Evolutionary conservation across 495 filamentous ascomycete species (phyloP), one percentile per base, ranked within the genome.

Genomic region (Xylaria palmicola): DNA sequence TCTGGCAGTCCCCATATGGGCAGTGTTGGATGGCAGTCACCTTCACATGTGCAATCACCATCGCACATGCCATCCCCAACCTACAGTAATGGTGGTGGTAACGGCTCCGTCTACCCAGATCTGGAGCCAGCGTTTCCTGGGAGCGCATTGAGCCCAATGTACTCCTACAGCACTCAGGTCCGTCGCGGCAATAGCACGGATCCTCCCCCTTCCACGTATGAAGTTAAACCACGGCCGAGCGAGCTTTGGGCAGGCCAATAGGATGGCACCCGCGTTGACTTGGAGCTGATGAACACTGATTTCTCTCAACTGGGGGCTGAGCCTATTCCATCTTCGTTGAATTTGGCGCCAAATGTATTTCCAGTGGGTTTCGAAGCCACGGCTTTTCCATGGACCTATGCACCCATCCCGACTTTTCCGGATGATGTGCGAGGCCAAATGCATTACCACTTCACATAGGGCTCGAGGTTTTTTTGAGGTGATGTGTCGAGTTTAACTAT

Each of bases 1-100:
- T 80, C 68, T 40, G 86, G 87, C 8, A 91, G 88, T 59, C 89
- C 89, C 24, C 89, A 93, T 64, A 86, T 91, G 80, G 79, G 82
- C 48, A 88, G 82, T 59, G 75, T 85, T 15, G 87, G 88, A 10
- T 93, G 90, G 90, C 83, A 86, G 37, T 91, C 88, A 0, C 89
- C 90, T 4, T 85, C 85, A 17, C 84, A 87, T 48, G 59, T 55
- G 89, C 83, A 86, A 37, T 91, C 88, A 1, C 89, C 90, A 3
- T 85, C 85, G 15, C 84, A 87, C 53, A 80, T 82, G 45, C 81
- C 84, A 24, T 90, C 87, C 3, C 89, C 88, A 1, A 82, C 86
- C 6, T 88, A 87, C 27, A 80, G 77, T 62, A 73, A 72, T 24
- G 68, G 67, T 55, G 59, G 59, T 50, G 81, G 81, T 24, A 83